phyloP scores from a whole-genome alignment of 345 rosid species.

The Eucalyptus tenuipes region DNA sequence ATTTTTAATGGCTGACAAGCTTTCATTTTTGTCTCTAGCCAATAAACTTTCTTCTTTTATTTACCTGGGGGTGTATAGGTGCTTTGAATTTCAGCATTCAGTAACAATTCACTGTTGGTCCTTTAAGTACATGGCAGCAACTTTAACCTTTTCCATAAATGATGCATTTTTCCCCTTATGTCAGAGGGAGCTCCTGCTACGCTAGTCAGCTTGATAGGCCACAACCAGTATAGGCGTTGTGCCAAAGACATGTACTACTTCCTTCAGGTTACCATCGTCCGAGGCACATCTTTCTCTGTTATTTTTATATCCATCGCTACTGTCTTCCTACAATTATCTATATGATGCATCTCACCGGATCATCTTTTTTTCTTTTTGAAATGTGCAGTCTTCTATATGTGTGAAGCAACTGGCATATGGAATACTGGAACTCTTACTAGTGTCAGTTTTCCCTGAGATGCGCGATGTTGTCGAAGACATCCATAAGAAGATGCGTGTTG shows the following conservation, averaged over 20 bases:
- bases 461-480: constrained; percentile 54
- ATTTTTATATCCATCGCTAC: not conserved
- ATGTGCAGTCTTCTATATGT: constrained; percentile 71
- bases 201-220: constrained; percentile 85
- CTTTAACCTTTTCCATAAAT: not conserved
- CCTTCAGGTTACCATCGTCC: constrained; percentile 55
- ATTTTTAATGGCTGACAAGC: not conserved
- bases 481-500: constrained; percentile 22
- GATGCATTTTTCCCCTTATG: not conserved
- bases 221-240: constrained; percentile 83
- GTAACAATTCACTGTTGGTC: not conserved
- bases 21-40: not conserved
- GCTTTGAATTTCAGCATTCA: not conserved
- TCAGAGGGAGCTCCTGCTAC: constrained; percentile 90
- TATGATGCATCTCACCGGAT: not conserved
- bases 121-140: not conserved
- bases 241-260: constrained; percentile 90
- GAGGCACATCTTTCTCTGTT: not conserved
- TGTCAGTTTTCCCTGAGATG: constrained; percentile 88
- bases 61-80: not conserved
- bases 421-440: constrained; percentile 52
- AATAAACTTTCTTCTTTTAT: not conserved
- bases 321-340: not conserved
- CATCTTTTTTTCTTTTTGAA: not conserved
- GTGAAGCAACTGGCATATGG: constrained; percentile 83